A percentile compares a stretch with the other conserved stretches of the same genome.
phyloP scores from a whole-genome alignment of 257 asterid species.

The Gentiana dahurica region DNA sequence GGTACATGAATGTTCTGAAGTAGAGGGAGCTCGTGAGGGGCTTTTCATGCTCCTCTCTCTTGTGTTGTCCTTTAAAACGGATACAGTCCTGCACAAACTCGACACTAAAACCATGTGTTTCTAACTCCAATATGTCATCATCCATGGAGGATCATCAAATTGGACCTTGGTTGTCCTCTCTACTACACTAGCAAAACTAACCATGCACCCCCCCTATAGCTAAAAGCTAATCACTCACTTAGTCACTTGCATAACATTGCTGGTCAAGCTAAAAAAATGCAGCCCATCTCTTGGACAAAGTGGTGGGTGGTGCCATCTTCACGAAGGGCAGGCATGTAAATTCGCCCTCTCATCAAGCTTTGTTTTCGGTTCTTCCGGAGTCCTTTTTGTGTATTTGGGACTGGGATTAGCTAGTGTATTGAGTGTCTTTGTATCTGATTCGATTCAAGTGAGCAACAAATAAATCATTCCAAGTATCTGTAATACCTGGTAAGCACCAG shows the following conservation, averaged over 20 bases:
- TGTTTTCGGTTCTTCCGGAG: too few species aligned
- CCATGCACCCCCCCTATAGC: constrained; percentile 67
- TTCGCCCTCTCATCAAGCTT: constrained; percentile 1
- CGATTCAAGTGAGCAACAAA: constrained; percentile 43
- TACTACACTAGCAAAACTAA: constrained; percentile 42
- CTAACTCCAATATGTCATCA: constrained; percentile 52
- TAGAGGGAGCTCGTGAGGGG: background rate
- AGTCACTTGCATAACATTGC: constrained; percentile 33
- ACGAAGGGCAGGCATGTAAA: constrained; percentile 46
- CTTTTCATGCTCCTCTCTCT: constrained; percentile 30
- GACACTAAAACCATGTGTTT: constrained; percentile 58
- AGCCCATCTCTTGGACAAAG: constrained; percentile 60
- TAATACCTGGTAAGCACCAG: constrained; percentile 93
- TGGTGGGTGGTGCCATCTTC: constrained; percentile 20
- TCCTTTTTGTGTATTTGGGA: too few species aligned
- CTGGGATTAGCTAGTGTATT: too few species aligned
- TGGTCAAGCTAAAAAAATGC: constrained; percentile 50
- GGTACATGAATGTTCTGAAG: too few species aligned
- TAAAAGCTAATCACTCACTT: constrained; percentile 43
- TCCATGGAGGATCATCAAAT: constrained; percentile 32
- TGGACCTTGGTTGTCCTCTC: constrained; percentile 40
- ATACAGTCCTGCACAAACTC: constrained; percentile 27
- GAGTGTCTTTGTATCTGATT: constrained; percentile 6
- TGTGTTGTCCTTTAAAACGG: constrained; percentile 11
- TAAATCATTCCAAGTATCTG: constrained; percentile 91